Conservation (phyloP, 306 rosid species). For the Medicago lupulina region DNA sequence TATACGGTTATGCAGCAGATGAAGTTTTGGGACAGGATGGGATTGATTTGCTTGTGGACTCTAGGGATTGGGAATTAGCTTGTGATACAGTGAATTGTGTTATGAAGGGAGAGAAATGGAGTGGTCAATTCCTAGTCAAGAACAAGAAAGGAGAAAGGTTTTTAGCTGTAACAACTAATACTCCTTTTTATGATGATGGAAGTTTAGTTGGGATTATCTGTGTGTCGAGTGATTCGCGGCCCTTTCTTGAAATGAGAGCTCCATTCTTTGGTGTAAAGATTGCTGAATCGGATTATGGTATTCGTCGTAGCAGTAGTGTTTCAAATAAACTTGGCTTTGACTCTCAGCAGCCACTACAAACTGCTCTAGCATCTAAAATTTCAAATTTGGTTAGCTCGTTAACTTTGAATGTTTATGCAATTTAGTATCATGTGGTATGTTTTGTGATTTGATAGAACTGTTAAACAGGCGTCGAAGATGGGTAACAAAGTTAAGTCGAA, state of each 20-base stretch:
- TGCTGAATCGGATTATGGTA: conserved; percentile 53
- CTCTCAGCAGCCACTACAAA: conserved; percentile 87
- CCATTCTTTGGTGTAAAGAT: conserved; percentile 42
- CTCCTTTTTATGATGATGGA: conserved; percentile 88
- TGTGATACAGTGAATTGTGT: conserved; percentile 62
- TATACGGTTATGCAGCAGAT: conserved; percentile 81
- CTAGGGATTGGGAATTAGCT: conserved; percentile 59
- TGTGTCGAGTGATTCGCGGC: conserved; percentile 72
- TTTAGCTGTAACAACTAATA: conserved; percentile 58
- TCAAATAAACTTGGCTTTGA: conserved; percentile 80
- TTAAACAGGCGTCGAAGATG: conserved; percentile 87
- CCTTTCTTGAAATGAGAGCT: conserved; percentile 67
- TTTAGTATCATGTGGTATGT: conserved; percentile 46
- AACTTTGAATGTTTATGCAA: conserved; percentile 39
- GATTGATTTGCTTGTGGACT: conserved; percentile 69
- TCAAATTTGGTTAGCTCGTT: conserved; percentile 86
- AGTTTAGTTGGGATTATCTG: conserved; percentile 75
- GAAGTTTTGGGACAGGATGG: conserved; percentile 83
- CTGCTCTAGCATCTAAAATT: conserved; percentile 79
- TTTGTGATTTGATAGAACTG: conserved; percentile 55
- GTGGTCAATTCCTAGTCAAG: conserved; percentile 85
- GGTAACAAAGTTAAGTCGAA: conserved; percentile 89
- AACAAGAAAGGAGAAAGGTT: conserved; percentile 76
- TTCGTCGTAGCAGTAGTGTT: conserved; percentile 54
- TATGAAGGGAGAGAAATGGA: conserved; percentile 84